Conservation (phyloP, 306 rosid genomes). For the Prunus kanzakura region DNA sequence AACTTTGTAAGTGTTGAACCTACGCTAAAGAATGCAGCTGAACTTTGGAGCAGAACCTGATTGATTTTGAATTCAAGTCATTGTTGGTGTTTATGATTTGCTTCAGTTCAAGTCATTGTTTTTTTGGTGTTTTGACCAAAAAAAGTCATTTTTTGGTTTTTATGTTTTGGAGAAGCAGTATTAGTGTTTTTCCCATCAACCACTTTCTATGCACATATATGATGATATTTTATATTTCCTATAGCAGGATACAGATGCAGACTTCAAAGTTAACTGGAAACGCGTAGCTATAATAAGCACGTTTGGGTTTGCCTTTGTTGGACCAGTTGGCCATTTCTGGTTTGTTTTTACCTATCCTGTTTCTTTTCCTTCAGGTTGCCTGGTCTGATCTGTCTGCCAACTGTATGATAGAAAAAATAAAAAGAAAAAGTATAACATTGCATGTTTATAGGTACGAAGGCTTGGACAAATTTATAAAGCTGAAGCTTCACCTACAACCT, state of each 20-base stretch:
- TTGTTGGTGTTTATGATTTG: background rate
- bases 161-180: background rate
- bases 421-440: background rate
- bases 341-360: conserved; percentile 24
- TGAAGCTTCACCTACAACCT: conserved; percentile 55
- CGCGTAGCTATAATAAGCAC: conserved; percentile 73
- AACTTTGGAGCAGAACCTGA: background rate
- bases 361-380: conserved; percentile 9
- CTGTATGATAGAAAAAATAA: background rate
- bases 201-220: background rate
- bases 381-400: conserved; percentile 5
- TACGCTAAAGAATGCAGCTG: background rate
- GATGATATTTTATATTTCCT: conserved; percentile 1
- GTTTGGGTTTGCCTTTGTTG: conserved; percentile 79
- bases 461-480: conserved; percentile 65
- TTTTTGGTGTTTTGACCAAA: no score
- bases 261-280: conserved; percentile 55
- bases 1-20: background rate
- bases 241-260: conserved; percentile 20
- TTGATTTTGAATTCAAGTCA: background rate
- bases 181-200: background rate
- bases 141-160: no score
- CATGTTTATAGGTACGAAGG: conserved; percentile 69
- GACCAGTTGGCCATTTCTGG: conserved; percentile 94
- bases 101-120: background rate